These are phyloP conservation scores for Coprinellus micaceus DNA, from an alignment of 768 basidiomycete genomes.

Conservation along the genomic window DNA sequence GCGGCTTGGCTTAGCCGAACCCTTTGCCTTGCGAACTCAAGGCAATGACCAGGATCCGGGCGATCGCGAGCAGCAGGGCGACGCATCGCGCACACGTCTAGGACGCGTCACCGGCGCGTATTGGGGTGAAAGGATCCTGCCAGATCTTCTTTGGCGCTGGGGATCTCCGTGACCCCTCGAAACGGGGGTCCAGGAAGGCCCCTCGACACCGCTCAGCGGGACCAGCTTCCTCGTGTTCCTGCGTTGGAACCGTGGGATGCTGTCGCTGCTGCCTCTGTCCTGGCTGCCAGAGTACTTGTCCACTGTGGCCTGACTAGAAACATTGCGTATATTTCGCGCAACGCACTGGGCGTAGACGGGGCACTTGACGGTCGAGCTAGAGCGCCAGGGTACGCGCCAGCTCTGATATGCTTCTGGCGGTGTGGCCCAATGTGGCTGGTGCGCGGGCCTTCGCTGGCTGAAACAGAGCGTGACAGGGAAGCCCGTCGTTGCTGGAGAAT, in stretches of 20 bases:
- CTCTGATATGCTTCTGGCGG: not conserved
- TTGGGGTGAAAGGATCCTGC: not conserved
- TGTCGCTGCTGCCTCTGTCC: not conserved
- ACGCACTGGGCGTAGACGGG: too few species aligned
- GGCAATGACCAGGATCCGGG: not conserved
- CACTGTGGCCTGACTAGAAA: not conserved
- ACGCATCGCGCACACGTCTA: not conserved
- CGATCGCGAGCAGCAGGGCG: conserved; percentile 1
- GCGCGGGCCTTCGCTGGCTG: too few species aligned
- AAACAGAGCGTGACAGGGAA: not conserved
- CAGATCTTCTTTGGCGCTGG: not conserved
- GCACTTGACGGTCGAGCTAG: not conserved
- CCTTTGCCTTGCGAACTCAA: too few species aligned
- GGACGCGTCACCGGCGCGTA: not conserved
- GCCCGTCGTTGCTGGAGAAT: conserved; percentile 7
- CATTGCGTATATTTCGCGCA: too few species aligned
- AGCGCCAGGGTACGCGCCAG: not conserved
- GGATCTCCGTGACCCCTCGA: not conserved
- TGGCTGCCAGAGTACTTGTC: not conserved
- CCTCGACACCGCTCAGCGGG: conserved; percentile 1
- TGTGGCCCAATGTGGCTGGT: too few species aligned
- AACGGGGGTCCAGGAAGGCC: not conserved
- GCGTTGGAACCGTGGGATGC: conserved; percentile 34
- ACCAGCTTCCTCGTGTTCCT: conserved; percentile 21
- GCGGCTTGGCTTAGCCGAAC: not conserved